Evolutionary conservation across 75 land plant species (phyloP).

Genomic region (Cryptomeria japonica): DNA sequence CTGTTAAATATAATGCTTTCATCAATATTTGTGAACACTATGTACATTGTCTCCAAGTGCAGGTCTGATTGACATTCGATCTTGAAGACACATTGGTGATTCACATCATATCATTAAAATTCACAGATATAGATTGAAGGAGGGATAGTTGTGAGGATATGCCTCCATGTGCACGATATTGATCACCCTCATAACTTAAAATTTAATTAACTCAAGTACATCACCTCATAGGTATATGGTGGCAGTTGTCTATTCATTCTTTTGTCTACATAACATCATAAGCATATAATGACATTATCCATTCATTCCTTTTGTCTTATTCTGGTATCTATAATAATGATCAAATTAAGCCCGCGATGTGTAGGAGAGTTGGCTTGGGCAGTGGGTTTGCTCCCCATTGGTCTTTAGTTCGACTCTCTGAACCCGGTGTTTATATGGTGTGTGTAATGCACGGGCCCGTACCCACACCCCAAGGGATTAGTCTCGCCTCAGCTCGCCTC

Average conservation of each 20-base stretch:
- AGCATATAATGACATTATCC: not conserved
- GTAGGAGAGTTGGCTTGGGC: too few species aligned
- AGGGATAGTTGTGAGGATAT: not conserved
- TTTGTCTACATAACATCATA: not conserved
- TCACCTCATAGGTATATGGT: not conserved
- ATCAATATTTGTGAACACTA: not conserved
- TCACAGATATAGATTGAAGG: not conserved
- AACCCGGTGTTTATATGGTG: too few species aligned
- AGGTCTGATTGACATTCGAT: not conserved
- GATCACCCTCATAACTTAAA: not conserved
- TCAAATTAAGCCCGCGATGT: too few species aligned
- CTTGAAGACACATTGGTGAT: not conserved
- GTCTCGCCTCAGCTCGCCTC: too few species aligned
- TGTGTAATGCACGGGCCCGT: too few species aligned
- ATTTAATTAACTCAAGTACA: not conserved
- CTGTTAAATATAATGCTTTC: not conserved
- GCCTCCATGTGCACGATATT: not conserved
- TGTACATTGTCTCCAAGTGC: not conserved
- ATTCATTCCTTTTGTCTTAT: not conserved
- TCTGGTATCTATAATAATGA: not conserved
- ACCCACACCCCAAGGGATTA: too few species aligned
- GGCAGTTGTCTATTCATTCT: not conserved
- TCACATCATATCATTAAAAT: not conserved
- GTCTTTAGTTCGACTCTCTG: too few species aligned
- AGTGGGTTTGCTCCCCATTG: too few species aligned